Evolutionary conservation across 768 basidiomycete species (phyloP).

Genomic region (Filobasidium floriforme): DNA sequence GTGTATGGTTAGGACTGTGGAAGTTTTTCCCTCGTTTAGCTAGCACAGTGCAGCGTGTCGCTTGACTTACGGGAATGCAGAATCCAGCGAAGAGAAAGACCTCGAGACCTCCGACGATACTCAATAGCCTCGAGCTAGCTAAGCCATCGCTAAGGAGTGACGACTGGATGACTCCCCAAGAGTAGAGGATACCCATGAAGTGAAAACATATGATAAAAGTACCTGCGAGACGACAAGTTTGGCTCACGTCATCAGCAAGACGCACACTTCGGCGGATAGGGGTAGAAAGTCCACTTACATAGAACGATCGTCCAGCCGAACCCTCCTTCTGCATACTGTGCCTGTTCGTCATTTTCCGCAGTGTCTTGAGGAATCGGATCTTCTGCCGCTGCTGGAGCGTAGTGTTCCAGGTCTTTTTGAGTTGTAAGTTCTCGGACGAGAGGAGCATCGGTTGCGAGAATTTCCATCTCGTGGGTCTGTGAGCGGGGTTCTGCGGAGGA

Average conservation of each 20-base stretch:
- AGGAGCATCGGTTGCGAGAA: no score
- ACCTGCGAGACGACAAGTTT: slow-evolving; percentile 10
- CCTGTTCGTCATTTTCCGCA: neutral
- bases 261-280: neutral
- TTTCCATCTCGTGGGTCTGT: no score
- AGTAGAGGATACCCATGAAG: slow-evolving; percentile 24
- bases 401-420: no score
- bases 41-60: neutral
- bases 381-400: no score
- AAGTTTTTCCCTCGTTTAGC: neutral
- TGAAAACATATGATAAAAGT: slow-evolving; percentile 21
- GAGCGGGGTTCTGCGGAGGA: no score
- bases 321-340: slow-evolving; percentile 20
- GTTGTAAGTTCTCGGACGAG: no score
- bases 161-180: slow-evolving; percentile 27
- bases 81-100: slow-evolving; percentile 19
- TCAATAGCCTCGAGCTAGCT: slow-evolving; percentile 16
- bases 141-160: slow-evolving; percentile 18
- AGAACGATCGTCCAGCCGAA: slow-evolving; percentile 24
- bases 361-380: no score
- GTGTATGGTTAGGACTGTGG: no score
- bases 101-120: slow-evolving; percentile 21
- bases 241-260: neutral
- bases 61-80: slow-evolving; percentile 25
- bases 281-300: slow-evolving; percentile 6